phyloP scores from a whole-genome alignment of 2,329 filamentous ascomycete genomes.

The Neonectria faginata region DNA sequence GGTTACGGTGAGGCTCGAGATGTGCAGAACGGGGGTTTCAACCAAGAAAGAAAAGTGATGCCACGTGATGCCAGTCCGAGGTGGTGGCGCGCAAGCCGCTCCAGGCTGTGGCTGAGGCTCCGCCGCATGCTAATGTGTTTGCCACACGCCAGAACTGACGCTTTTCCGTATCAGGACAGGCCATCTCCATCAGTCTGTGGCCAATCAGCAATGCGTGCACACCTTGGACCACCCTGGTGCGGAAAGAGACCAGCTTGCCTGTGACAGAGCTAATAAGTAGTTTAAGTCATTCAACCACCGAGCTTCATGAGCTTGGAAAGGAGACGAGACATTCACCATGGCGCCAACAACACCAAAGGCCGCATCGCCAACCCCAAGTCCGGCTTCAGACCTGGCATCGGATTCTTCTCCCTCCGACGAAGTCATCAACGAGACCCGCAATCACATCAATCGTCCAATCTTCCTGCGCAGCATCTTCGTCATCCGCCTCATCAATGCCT shows the following conservation, averaged over 20 bases:
- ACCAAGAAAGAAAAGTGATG: background rate
- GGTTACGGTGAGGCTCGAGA: background rate
- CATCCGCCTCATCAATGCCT: slow-evolving; percentile 83
- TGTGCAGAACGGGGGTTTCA: background rate
- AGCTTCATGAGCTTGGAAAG: background rate
- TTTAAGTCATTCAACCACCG: slow-evolving; percentile 3
- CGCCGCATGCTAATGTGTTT: background rate
- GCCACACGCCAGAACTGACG: too few species aligned
- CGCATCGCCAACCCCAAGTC: background rate
- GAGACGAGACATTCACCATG: slow-evolving; percentile 22
- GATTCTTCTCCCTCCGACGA: slow-evolving; percentile 6
- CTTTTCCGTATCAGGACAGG: background rate
- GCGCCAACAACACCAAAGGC: slow-evolving; percentile 24
- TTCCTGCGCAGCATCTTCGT: slow-evolving; percentile 62
- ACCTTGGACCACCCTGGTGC: slow-evolving; percentile 22
- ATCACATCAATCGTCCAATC: slow-evolving; percentile 40
- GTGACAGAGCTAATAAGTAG: background rate
- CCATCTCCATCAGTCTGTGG: background rate
- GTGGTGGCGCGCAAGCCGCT: slow-evolving; percentile 6
- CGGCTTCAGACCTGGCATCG: background rate
- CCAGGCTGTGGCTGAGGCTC: slow-evolving; percentile 12
- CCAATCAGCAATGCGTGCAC: slow-evolving; percentile 26
- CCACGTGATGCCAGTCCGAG: slow-evolving; percentile 10
- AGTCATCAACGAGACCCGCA: slow-evolving; percentile 36
- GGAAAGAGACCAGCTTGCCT: slow-evolving; percentile 30